These are phyloP conservation scores for Cladosporium halotolerans DNA, from an alignment of 2,329 filamentous ascomycete genomes.

Conservation along the genomic window DNA sequence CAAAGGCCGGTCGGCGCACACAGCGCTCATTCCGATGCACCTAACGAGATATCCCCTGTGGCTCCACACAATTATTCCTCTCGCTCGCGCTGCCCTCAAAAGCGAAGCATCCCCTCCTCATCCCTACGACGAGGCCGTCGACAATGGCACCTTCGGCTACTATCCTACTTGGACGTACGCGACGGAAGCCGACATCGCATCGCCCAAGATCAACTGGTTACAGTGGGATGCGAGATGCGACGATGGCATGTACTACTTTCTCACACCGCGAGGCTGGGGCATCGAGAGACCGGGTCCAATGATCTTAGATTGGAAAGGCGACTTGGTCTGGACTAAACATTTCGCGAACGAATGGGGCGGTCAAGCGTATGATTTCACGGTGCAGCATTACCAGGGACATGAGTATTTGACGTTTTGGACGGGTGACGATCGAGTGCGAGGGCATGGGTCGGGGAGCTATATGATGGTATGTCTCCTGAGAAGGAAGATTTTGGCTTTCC, in stretches of 20 bases:
- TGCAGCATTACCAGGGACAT: conserved; percentile 28
- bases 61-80: background rate
- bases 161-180: conserved; percentile 24
- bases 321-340: conserved; percentile 21
- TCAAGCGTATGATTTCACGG: conserved; percentile 25
- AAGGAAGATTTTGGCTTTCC: too few relatives aligned
- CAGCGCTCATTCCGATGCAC: too few relatives aligned
- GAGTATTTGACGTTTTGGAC: conserved; percentile 32
- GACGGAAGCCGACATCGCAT: conserved; percentile 20
- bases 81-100: background rate
- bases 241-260: conserved; percentile 15
- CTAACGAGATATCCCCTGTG: background rate
- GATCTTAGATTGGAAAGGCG: conserved; percentile 22
- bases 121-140: conserved; percentile 16
- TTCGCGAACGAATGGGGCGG: conserved; percentile 20
- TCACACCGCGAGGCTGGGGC: conserved; percentile 20
- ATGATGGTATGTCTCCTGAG: conserved; percentile 17
- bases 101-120: background rate
- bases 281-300: conserved; percentile 20
- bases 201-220: conserved; percentile 18
- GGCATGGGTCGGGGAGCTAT: conserved; percentile 24
- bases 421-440: conserved; percentile 27
- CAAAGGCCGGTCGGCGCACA: too few relatives aligned
- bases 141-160: conserved; percentile 26
- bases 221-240: conserved; percentile 12